Evolutionary conservation across 805 yeast species (phyloP).

Genomic region (Pichia heedii): DNA sequence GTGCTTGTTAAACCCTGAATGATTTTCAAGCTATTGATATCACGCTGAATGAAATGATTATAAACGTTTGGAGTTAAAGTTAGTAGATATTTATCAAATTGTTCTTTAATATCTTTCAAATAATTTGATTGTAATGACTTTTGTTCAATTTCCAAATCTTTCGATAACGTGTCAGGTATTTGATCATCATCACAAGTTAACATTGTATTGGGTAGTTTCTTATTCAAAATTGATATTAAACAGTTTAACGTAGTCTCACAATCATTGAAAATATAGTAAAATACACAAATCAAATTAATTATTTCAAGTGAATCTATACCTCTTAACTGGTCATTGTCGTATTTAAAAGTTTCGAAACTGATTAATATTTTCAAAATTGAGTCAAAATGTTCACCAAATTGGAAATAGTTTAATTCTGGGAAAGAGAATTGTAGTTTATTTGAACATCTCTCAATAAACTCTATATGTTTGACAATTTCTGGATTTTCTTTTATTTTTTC

Average conservation of each 20-base stretch:
- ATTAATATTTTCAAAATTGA: constrained; percentile 19
- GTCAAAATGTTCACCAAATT: constrained; percentile 24
- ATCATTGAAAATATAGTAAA: constrained; percentile 19
- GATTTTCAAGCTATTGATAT: constrained; percentile 34
- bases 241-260: constrained; percentile 19
- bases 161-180: constrained; percentile 7
- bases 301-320: constrained; percentile 10
- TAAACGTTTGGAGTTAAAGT: constrained; percentile 36
- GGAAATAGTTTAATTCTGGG: constrained; percentile 23
- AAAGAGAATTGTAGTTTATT: constrained; percentile 18
- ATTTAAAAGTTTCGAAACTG: constrained; percentile 14
- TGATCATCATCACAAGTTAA: constrained; percentile 2
- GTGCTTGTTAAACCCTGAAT: constrained; percentile 36
- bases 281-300: constrained; percentile 21
- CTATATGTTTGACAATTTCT: constrained; percentile 9
- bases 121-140: constrained; percentile 12
- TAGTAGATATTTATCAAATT: constrained; percentile 41
- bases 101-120: constrained; percentile 32
- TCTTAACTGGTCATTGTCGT: constrained; percentile 6
- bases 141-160: constrained; percentile 10
- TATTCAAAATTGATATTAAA: constrained; percentile 19
- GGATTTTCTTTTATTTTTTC: constrained; percentile 12
- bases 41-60: constrained; percentile 39
- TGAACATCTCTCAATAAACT: constrained; percentile 18
- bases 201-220: constrained; percentile 20